A percentile compares a stretch with the other conserved stretches of the same genome.
These are phyloP conservation scores for Ensete ventricosum DNA, from an alignment of 176 grass and related monocot species.

Conservation along the genomic window DNA sequence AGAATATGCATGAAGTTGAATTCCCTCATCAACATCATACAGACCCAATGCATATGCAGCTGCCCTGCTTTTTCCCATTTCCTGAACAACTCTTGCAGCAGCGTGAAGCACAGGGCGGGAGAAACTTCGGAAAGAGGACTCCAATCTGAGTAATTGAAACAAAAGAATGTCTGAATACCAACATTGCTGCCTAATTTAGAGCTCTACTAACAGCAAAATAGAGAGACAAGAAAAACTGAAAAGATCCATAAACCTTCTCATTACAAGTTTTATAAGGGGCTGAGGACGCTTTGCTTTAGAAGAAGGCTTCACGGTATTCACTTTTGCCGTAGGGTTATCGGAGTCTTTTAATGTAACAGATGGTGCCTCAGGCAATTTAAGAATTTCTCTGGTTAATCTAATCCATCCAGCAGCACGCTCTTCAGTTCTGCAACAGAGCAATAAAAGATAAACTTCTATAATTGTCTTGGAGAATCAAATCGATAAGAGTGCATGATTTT, in stretches of 20 bases:
- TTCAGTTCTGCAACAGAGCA: slow-evolving; percentile 58
- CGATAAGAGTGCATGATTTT: not conserved
- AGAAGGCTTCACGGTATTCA: slow-evolving; percentile 56
- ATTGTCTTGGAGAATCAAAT: slow-evolving; percentile 15
- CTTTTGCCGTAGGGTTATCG: slow-evolving; percentile 19
- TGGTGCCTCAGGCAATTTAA: slow-evolving; percentile 94
- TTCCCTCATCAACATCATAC: slow-evolving; percentile 59
- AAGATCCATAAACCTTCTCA: slow-evolving; percentile 59
- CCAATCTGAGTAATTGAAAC: slow-evolving; percentile 41
- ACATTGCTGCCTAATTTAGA: not conserved
- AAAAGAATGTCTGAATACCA: not conserved
- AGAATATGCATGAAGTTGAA: slow-evolving; percentile 63
- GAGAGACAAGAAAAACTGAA: slow-evolving; percentile 19
- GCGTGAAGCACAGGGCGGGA: slow-evolving; percentile 93
- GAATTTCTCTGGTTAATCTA: slow-evolving; percentile 92
- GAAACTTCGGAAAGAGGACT: slow-evolving; percentile 96
- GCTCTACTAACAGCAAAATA: slow-evolving; percentile 4
- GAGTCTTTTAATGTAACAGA: slow-evolving; percentile 67
- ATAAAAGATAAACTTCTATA: not conserved
- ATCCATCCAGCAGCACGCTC: slow-evolving; percentile 97
- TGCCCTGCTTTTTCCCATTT: slow-evolving; percentile 99
- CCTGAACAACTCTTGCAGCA: slow-evolving; percentile 94
- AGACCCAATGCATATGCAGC: slow-evolving; percentile 84
- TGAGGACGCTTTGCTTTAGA: slow-evolving; percentile 88
- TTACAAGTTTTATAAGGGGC: slow-evolving; percentile 87